A percentile compares a stretch with the other conserved stretches of the same genome.
These are phyloP conservation scores for Tricholoma saponaceum DNA, from an alignment of 768 basidiomycete species.

Conservation along the genomic window DNA sequence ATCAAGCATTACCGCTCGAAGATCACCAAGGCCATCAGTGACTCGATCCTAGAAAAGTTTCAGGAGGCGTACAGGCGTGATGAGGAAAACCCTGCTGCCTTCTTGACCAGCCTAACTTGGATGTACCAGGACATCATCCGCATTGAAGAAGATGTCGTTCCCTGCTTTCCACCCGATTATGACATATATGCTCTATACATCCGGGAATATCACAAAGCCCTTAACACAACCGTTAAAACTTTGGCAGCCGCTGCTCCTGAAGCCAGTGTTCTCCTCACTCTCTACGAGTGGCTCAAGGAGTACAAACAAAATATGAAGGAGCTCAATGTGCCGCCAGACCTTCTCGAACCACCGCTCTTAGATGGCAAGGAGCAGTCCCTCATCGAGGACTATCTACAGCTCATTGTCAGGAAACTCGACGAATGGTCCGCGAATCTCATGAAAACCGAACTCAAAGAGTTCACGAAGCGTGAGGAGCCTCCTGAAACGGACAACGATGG, in stretches of 20 bases:
- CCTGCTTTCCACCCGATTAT: slow-evolving; percentile 90
- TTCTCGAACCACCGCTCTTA: slow-evolving; percentile 85
- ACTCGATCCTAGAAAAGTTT: slow-evolving; percentile 72
- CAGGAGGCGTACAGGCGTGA: slow-evolving; percentile 60
- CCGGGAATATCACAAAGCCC: slow-evolving; percentile 84
- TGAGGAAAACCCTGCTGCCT: slow-evolving; percentile 61
- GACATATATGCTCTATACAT: slow-evolving; percentile 82
- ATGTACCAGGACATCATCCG: slow-evolving; percentile 93
- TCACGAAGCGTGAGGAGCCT: slow-evolving; percentile 75
- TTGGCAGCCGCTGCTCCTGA: slow-evolving; percentile 75
- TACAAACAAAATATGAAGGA: slow-evolving; percentile 96
- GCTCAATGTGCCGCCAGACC: slow-evolving; percentile 74
- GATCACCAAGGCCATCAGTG: slow-evolving; percentile 73
- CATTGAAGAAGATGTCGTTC: slow-evolving; percentile 86
- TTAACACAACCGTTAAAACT: slow-evolving; percentile 69
- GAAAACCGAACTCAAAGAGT: slow-evolving; percentile 84
- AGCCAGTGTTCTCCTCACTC: slow-evolving; percentile 79
- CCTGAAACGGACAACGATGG: slow-evolving; percentile 90
- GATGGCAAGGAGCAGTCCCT: slow-evolving; percentile 92
- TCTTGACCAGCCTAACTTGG: slow-evolving; percentile 81
- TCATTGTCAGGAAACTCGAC: slow-evolving; percentile 93
- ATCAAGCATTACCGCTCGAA: slow-evolving; percentile 96
- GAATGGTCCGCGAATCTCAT: slow-evolving; percentile 96
- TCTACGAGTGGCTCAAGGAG: slow-evolving; percentile 94
- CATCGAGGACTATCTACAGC: slow-evolving; percentile 91